Percentiles rank a stretch among this genome's conserved stretches.
Conservation (phyloP, 192 early-diverging fungal genomes). For the Martensiomyces pterosporus region DNA sequence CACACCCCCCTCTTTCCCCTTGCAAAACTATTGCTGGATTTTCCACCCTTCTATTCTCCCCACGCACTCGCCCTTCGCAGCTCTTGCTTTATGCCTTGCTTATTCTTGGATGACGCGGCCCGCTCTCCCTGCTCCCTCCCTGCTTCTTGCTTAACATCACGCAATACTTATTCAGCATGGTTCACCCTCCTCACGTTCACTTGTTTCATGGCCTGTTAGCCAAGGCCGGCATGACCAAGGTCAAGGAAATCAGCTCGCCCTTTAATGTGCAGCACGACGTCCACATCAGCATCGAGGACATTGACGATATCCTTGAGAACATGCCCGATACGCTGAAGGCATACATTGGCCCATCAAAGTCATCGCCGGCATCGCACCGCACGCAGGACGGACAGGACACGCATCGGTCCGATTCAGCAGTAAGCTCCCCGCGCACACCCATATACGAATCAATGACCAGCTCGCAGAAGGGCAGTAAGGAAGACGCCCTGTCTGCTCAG, state of each 20-base stretch:
- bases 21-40: no score
- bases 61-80: background rate
- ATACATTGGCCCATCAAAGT: conserved; percentile 33
- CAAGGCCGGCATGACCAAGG: conserved; percentile 40
- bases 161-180: conserved; percentile 17
- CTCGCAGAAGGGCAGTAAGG: no score
- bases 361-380: conserved; percentile 24
- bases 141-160: background rate
- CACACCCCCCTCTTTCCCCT: no score
- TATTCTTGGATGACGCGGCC: background rate
- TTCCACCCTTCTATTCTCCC: no score
- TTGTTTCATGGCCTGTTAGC: conserved; percentile 45
- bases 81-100: background rate
- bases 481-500: no score
- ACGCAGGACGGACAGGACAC: conserved; percentile 6
- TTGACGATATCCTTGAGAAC: conserved; percentile 31
- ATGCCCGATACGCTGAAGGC: conserved; percentile 39
- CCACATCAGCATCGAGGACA: conserved; percentile 51
- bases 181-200: conserved; percentile 27
- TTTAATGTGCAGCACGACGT: conserved; percentile 52
- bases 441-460: conserved; percentile 39
- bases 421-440: conserved; percentile 21
- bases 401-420: conserved; percentile 1
- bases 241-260: conserved; percentile 44
- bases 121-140: background rate